phyloP scores from a whole-genome alignment of 1,139 yeast species.

The Wickerhamiella infanticola region DNA sequence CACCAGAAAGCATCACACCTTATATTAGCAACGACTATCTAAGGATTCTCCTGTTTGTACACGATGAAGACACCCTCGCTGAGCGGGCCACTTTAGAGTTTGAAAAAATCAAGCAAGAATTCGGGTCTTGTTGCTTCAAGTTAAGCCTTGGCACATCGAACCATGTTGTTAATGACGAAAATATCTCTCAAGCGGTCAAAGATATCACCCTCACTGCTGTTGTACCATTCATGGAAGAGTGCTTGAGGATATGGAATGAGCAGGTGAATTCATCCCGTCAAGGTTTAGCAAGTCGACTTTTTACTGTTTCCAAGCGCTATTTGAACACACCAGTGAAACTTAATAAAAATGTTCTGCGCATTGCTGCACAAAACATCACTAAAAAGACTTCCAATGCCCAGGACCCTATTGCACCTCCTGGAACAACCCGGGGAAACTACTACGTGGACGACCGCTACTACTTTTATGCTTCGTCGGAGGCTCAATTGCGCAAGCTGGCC shows the following conservation, averaged over 20 bases:
- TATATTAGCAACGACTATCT: conserved; percentile 25
- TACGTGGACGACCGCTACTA: conserved; percentile 40
- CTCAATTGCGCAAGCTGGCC: conserved; percentile 63
- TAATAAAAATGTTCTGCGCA: conserved; percentile 8
- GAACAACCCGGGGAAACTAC: conserved; percentile 17
- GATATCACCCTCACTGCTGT: conserved; percentile 44
- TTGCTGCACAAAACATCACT: conserved; percentile 3
- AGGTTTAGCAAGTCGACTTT: conserved; percentile 58
- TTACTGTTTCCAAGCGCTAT: conserved; percentile 49
- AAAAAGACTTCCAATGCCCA: not conserved
- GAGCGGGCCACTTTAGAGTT: conserved; percentile 20
- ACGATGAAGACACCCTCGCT: conserved; percentile 24
- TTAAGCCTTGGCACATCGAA: conserved; percentile 14
- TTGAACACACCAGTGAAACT: conserved; percentile 18
- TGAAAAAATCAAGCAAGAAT: conserved; percentile 24
- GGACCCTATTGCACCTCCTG: not conserved
- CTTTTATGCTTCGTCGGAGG: conserved; percentile 50
- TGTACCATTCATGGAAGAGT: conserved; percentile 65
- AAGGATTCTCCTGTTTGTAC: conserved; percentile 25
- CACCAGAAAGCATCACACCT: conserved; percentile 19
- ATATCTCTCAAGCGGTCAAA: conserved; percentile 14
- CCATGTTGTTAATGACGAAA: conserved; percentile 2
- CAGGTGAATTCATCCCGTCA: conserved; percentile 51
- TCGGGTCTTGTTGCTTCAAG: conserved; percentile 26
- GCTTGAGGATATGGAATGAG: conserved; percentile 67